Evolutionary conservation across 1,139 yeast genomes (phyloP), one percentile per base, ranked within the genome.

Genomic region (Spathaspora sp.): DNA sequence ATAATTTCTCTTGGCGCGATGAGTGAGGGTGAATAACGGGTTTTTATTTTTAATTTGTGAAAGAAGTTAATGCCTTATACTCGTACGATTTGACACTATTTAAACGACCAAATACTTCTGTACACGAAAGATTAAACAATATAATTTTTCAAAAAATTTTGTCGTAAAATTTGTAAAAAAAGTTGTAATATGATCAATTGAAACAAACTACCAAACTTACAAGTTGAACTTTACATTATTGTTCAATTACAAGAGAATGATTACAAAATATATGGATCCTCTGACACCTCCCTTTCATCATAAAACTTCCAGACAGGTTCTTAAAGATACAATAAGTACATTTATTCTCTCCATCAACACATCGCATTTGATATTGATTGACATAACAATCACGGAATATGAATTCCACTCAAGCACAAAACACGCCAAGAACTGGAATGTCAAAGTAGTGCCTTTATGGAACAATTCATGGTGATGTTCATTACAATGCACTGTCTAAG

Each of bases 241-340:
- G n/a, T n/a, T n/a, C n/a, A n/a, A n/a, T n/a, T 9, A 25, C 27
- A 25, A 25, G 10, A 25, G 8, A 24, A 24, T 8, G 25, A 25
- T 25, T 25, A 20, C 15, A 20, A 37, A 51, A 65, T 74, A 64
- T 74, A 45, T 67, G 78, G 61, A 70, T 63, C 78, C 60, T 57
- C 79, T 74, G 80, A 74, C 80, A 74, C 80, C 78, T 74, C 78
- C 74, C 79, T 74, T 70, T 74, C 80, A 74, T 59, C 33, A 52
- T 52, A 51, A 43, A n/a, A 43, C 51, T 50, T 74, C 79, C 80
- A 74, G 78, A 74, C 78, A 74, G 68, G 80, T 74, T 74, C 79
- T 74, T 74, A 71, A 63, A 67, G 73, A 63, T 59, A 60, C 73
- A 64, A 42, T 13, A 42, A 48, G 18, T 37, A 43, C 40, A 43